These are phyloP conservation scores for Colletotrichum karsti DNA, from an alignment of 2,329 filamentous ascomycete genomes.

Conservation along the genomic window DNA sequence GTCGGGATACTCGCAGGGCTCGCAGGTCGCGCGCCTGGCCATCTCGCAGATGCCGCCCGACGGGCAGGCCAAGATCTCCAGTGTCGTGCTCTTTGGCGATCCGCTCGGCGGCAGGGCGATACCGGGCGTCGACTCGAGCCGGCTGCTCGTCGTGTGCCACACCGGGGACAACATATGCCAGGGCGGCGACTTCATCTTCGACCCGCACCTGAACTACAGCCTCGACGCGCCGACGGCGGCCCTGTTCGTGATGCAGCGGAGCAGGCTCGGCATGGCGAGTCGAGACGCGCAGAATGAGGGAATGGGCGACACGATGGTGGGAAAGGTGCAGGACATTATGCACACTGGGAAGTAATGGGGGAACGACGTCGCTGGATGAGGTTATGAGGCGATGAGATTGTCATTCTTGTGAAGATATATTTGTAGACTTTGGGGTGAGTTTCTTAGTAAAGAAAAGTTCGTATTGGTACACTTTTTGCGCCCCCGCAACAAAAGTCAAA, in stretches of 20 bases:
- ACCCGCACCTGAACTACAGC: slow-evolving; percentile 28
- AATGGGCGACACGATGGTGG: slow-evolving; percentile 31
- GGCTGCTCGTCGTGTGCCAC: slow-evolving; percentile 36
- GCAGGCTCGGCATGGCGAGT: slow-evolving; percentile 34
- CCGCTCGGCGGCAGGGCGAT: slow-evolving; percentile 32
- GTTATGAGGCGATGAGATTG: background rate
- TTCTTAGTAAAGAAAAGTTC: background rate
- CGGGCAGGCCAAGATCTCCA: slow-evolving; percentile 31
- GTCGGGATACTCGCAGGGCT: slow-evolving; percentile 39
- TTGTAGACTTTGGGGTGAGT: background rate
- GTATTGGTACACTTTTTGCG: background rate
- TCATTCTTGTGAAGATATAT: background rate
- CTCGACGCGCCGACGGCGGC: slow-evolving; percentile 29
- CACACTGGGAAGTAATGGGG: background rate
- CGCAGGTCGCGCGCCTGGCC: slow-evolving; percentile 37
- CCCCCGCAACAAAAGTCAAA: too few species aligned
- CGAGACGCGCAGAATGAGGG: slow-evolving; percentile 34
- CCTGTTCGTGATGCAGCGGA: slow-evolving; percentile 34
- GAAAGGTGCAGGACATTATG: slow-evolving; percentile 27
- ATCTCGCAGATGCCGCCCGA: slow-evolving; percentile 32
- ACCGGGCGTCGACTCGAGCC: slow-evolving; percentile 31
- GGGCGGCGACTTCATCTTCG: slow-evolving; percentile 16
- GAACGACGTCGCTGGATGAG: background rate
- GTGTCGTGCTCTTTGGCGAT: slow-evolving; percentile 43
- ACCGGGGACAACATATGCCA: slow-evolving; percentile 39